Evolutionary conservation across 2,329 filamentous ascomycete species (phyloP).

Genomic region (Colletotrichum lentis): DNA sequence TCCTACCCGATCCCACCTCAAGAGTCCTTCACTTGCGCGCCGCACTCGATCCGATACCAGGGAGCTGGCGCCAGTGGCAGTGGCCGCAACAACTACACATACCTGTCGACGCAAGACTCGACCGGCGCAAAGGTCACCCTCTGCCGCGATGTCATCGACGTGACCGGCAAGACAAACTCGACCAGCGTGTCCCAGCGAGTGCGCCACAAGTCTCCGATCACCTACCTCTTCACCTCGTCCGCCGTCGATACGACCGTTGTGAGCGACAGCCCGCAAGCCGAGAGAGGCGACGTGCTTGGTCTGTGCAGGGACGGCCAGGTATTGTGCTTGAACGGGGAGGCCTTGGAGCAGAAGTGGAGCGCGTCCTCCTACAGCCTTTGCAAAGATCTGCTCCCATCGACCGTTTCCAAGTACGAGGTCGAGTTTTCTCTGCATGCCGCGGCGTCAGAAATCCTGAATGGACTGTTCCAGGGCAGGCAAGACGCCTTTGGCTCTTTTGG

Average conservation of each 20-base stretch:
- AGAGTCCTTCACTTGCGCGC: slow-evolving; percentile 68
- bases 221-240: slow-evolving; percentile 53
- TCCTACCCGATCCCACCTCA: slow-evolving; percentile 74
- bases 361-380: slow-evolving; percentile 54
- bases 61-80: slow-evolving; percentile 56
- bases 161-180: slow-evolving; percentile 61
- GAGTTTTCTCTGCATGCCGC: slow-evolving; percentile 59
- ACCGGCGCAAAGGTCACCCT: slow-evolving; percentile 62
- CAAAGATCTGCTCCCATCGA: slow-evolving; percentile 50
- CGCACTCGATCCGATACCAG: slow-evolving; percentile 65
- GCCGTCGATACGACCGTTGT: slow-evolving; percentile 32
- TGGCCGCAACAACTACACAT: slow-evolving; percentile 66
- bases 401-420: slow-evolving; percentile 52
- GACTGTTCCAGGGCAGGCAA: slow-evolving; percentile 63
- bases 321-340: slow-evolving; percentile 67
- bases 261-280: not conserved
- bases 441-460: slow-evolving; percentile 59
- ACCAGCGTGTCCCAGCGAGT: slow-evolving; percentile 53
- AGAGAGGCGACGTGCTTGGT: slow-evolving; percentile 56
- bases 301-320: slow-evolving; percentile 70
- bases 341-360: slow-evolving; percentile 57
- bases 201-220: slow-evolving; percentile 49
- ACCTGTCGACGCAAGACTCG: slow-evolving; percentile 63
- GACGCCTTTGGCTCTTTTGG: slow-evolving; percentile 62
- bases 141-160: slow-evolving; percentile 65